Percentiles rank a stretch among this genome's conserved stretches.
Evolutionary conservation across 106 monocot species (phyloP).

Genomic region (Iris macrosiphon): DNA sequence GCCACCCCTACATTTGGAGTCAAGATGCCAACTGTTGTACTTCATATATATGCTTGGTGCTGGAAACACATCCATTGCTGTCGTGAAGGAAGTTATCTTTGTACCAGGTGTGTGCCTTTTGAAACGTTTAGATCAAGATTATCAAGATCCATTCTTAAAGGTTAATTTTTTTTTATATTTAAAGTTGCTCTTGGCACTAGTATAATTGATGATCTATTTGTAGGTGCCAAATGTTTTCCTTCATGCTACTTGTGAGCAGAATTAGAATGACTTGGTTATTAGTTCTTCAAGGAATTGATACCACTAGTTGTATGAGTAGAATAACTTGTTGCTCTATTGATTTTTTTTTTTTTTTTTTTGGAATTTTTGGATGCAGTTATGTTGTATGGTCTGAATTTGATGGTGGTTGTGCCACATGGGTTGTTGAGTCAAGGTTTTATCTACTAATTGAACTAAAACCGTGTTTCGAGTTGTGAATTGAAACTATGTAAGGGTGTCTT

Average conservation of each 20-base stretch:
- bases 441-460: too few relatives aligned
- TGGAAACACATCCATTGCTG: conserved; percentile 4
- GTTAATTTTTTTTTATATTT: background rate
- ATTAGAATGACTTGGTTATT: background rate
- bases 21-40: background rate
- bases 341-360: too few relatives aligned
- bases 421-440: too few relatives aligned
- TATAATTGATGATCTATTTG: conserved; percentile 4
- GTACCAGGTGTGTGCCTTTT: conserved; percentile 19
- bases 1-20: background rate
- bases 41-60: background rate
- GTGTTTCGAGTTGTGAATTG: too few relatives aligned
- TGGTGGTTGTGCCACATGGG: too few relatives aligned
- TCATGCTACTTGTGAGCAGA: background rate
- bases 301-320: background rate
- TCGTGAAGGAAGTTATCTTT: conserved; percentile 1
- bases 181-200: background rate
- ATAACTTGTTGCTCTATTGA: background rate
- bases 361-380: too few relatives aligned
- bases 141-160: background rate
- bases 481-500: too few relatives aligned
- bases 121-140: conserved; percentile 4
- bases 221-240: conserved; percentile 1
- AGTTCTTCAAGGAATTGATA: background rate
- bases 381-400: too few relatives aligned